Evolutionary conservation across 371 early-diverging fungal genomes (phyloP).

Genomic region (Saksenaea vasiformis): DNA sequence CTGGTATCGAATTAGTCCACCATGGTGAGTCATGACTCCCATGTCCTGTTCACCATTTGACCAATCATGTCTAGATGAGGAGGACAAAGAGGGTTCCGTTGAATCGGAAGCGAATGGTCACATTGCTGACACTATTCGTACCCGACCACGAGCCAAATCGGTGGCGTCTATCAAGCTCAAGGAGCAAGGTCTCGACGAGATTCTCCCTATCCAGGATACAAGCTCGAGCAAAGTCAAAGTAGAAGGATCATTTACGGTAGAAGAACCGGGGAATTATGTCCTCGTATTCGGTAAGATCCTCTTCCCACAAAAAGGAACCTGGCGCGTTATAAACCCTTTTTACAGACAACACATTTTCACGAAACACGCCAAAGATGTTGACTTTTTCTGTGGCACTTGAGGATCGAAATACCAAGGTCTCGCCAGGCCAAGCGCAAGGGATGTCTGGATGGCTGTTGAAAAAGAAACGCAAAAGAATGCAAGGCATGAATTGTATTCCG

Average conservation of each 20-base stretch:
- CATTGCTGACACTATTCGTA: background rate
- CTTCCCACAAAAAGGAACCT: background rate
- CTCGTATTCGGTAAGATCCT: conserved; percentile 38
- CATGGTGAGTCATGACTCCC: background rate
- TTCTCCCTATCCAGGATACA: conserved; percentile 33
- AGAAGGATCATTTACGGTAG: conserved; percentile 32
- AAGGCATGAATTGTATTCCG: conserved; percentile 47
- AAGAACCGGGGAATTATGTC: conserved; percentile 46
- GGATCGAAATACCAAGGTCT: conserved; percentile 20
- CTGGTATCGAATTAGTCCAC: background rate
- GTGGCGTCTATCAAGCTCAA: conserved; percentile 23
- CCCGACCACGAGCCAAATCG: conserved; percentile 19
- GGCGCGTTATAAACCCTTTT: no score
- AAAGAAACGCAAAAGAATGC: conserved; percentile 64
- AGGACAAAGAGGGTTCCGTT: background rate
- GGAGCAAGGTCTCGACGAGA: conserved; percentile 25
- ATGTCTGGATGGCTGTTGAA: conserved; percentile 76
- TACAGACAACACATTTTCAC: conserved; percentile 86
- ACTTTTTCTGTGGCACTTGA: conserved; percentile 71
- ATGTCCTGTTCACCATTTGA: background rate
- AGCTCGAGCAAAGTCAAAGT: conserved; percentile 28
- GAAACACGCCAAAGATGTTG: conserved; percentile 88
- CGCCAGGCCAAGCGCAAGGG: conserved; percentile 20
- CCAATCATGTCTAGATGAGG: background rate
- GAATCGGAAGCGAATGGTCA: background rate